Evolutionary conservation across 2,329 filamentous ascomycete genomes (phyloP), one percentile per base, ranked within the genome.

Genomic region (Diplodia mutila): DNA sequence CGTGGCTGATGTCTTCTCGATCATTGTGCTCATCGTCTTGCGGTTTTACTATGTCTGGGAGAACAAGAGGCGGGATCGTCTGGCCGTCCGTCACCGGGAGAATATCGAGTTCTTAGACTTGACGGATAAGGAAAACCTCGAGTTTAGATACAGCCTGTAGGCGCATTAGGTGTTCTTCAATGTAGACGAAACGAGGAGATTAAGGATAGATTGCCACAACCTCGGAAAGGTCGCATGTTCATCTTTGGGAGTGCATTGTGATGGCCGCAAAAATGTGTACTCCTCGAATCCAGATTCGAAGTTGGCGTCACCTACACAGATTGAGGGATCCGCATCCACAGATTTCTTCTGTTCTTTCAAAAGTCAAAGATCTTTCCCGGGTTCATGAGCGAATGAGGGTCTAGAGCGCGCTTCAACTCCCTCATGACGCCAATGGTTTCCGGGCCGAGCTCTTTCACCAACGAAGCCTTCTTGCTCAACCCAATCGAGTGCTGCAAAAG

Each of bases 341-440:
- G n/a, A n/a, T n/a, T n/a, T n/a, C n/a, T n/a, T n/a, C n/a, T n/a
- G 29, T 29, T 7, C 7, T 4, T 29, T 57, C 37, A 63, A n/a
- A 61, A 16, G 67, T 96, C 91, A 79, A 97, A 93, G 70, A 97
- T 94, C 82, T 97, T 97, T 0, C 93, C 93, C 0, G 93, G 93
- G 72, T 97, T 97, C 87, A 97, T 87, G 66, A 97, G 87, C 91
- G 93, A 96, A 61, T 89, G 80, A 0, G 93, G 93, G 81, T 97
- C 93, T 55, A 97, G 81, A 7, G 92, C 88, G 18, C 82, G 79
- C 80, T 97, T 97, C 77, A 97, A 88, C 69, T 87, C 88, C 74
- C 87, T 90, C 93, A 97, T 97, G 27, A 96, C 90, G 21, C 86
- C 89, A 68, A 97, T 84, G 0, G 93, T 96, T 67, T 92, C 91